Base-by-base conservation (phyloP, 495 filamentous ascomycete species). In the Penicillium dipodomyicola region DNA sequence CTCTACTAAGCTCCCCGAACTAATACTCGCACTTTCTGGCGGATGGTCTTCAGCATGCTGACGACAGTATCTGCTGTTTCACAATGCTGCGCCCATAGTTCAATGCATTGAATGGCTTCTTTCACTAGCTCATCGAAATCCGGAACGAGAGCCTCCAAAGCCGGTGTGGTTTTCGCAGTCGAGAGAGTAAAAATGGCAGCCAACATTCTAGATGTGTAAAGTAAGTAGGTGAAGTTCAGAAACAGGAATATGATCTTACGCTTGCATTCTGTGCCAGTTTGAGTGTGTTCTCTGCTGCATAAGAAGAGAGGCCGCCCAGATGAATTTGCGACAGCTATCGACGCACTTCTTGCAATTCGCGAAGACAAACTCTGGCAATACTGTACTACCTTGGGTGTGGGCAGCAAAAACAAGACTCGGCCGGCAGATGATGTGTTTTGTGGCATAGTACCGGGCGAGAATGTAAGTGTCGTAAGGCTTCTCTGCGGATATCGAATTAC, bases 141-240 rank as follows among this genome's bases (percentile, higher is more conserved):
- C 17, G 52, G 56, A 11, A 65, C 59, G 11, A 65, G 59, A 3
- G 48, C 30, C 14, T 53, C 39, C 2, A 65, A 44, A 14, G 59
- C 42, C 1, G 62, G 62, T 3, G 62, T 62, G 17, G 14, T 52
- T 49, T 57, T 65, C 2, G 62, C 62, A 17, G 56, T 61, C 19
- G 62, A 45, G 25, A 65, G 43, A 15, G 61, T 60, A 33, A 62
- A 62, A 4, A 65, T 52, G 5, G 62, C 62, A 17, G 62, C 62
- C 15, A 62, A 33, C 2, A 65, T 25, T 14, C 62, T 64, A 25
- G 11, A 32, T 20, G 0, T 8, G 14, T 4, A 23, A 39, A 7
- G 52, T 14, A 20, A 25, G 41, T 56, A 17, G 60, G 41, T 48
- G 9, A 41, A 41, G 3, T 5, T 4, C 14, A 2, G 2, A 1